Evolutionary conservation across 2,329 filamentous ascomycete genomes (phyloP), one percentile per base, ranked within the genome.

Genomic region (Fusarium paranaense): DNA sequence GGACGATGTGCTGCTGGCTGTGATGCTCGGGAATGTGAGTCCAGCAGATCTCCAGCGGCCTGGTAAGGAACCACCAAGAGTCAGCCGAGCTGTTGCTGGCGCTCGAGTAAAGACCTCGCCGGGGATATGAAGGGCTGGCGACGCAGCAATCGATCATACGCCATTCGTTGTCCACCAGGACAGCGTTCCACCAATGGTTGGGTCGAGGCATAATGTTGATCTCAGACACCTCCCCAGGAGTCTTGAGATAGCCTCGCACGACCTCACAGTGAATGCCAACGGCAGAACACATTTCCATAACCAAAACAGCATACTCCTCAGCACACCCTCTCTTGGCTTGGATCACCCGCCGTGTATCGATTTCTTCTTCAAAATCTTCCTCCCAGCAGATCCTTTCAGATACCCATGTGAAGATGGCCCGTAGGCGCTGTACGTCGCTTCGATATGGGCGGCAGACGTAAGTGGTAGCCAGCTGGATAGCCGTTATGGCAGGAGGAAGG

Each of bases 151-250:
- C 97, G 86, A 99, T 94, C 74, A 98, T 93, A 60, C 97, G 93
- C 97, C 97, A 99, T 83, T 98, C 95, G 25, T 94, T 93, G 81
- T 99, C 97, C 10, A 98, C 92, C 38, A 98, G 85, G 20, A 98
- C 94, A 1, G 95, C 92, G 77, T 99, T 99, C 97, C 97, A 99
- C 91, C 94, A 98, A 83, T 99, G 97, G 79, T 99, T 99, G 0
- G 96, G 89, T 33, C 92, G 91, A n/a, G 94, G 94, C 81, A 96
- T 90, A 67, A 93, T 92, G 71, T 93, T 94, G 50, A 95, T 86
- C 77, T 98, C 95, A 2, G 93, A 87, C 9, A 92, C 85, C 78
- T 98, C 97, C 1, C 96, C 96, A 0, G 97, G 97, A 1, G 90
- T 88, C 82, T 99, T 99, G 65, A 99, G 90, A 80, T 97, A 98